Base-by-base conservation (phyloP, 352 stramenopile genomes). In the Globisporangium carolinianum region DNA sequence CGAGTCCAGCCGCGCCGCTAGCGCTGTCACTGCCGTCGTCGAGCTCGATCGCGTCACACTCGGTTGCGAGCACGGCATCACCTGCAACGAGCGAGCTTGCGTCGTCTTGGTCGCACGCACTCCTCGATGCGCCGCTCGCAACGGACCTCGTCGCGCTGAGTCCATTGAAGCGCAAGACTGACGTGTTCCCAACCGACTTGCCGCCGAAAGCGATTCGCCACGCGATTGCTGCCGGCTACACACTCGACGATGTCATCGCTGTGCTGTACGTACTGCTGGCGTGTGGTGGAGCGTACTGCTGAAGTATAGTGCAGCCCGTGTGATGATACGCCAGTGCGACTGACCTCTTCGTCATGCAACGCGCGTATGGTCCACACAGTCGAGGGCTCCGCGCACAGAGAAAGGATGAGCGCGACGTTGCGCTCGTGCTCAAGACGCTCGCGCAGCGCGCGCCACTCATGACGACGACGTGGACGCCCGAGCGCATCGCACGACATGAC, bases 161-260 rank as follows among this genome's bases (percentile, higher is more conserved):
- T 11, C 71, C 72, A 0, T 79, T 67, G 41, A 82, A 82, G 46
- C 65, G 18, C 9, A 75, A 76, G 43, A 58, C 55, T 8, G 76
- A 83, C 7, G 48, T 84, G 6, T 84, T 89, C 58, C 79, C 75
- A 0, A 45, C 66, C 6, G 68, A 87, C 55, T 71, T 87, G 10
- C 72, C 76, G 11, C 45, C 75, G 1, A 60, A 73, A 17, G 58
- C 76, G 0, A 79, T 89, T 61, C 75, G 79, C 2, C 62, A 73
- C 45, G 73, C 73, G 24, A 73, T 80, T 14, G 75, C 68, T 5
- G 74, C 79, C 57, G 79, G 79, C 3, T 89, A 84, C 49, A 38
- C 42, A 0, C 14, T 87, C 10, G 53, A 72, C 9, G 76, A 87
- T 7, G 71, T 75, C 1, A 48, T 87, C 14, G 69, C 77, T 45